Base-by-base conservation (phyloP, 116 monocot species). In the Zostera marina region DNA sequence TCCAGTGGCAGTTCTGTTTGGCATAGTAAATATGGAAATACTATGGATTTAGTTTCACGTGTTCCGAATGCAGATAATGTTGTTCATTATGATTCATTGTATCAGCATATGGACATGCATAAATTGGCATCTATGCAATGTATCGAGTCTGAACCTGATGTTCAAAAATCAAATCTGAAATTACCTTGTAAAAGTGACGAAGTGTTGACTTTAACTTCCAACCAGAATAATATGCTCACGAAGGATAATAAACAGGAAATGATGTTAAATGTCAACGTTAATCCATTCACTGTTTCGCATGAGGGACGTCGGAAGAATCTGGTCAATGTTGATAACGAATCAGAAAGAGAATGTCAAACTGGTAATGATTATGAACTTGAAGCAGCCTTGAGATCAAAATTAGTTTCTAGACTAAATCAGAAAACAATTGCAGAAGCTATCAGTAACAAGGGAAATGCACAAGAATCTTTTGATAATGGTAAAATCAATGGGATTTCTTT, bases 361-460 rank as follows among this genome's bases (percentile, higher is more conserved):
- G 26, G 14, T 11, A 67, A 66, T n/a, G 82, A 94, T 65, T 88
- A 72, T 63, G 82, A 82, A 41, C 85, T 79, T 66, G 96, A 96
- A 80, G 89, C 96, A 70, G 68, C 75, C 9, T 72, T 96, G 64
- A 88, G 96, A 59, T 88, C 88, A 9, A 72, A 77, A 44, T 68
- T 96, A 13, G 76, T 88, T 45, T 75, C 77, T 19, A 67, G 80
- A 22, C 63, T 85, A 24, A 65, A 79, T 51, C 56, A 41, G n/a
- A 81, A 74, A 63, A 41, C 64, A 42, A 51, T 73, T 47, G 39
- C 46, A 42, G 80, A 69, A 56, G 52, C n/a, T n/a, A n/a, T n/a
- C n/a, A n/a, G 24, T 48, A 68, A 17, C 61, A 60, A 65, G 22
- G 54, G 46, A 68, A 63, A 58, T 55, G 54, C 56, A 25, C 22